These are phyloP conservation scores for Coemansia sp. DNA, from an alignment of 192 early-diverging fungal genomes.

Conservation along the genomic window DNA sequence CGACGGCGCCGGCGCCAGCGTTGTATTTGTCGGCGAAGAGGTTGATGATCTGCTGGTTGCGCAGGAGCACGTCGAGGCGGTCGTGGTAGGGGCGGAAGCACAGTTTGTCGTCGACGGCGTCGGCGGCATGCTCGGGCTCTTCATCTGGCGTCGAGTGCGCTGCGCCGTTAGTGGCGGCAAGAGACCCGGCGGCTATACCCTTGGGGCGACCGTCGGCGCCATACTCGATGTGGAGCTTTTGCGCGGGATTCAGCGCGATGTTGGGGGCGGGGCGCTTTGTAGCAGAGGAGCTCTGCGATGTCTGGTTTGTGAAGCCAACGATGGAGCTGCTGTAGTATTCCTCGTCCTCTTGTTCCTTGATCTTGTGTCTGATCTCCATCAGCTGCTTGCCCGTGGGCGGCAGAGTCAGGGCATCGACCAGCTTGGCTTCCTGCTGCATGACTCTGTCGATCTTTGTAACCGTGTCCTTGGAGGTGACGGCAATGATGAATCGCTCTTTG, in stretches of 20 bases:
- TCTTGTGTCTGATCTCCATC: constrained; percentile 47
- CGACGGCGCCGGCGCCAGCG: constrained; percentile 58
- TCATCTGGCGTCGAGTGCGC: not conserved
- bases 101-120: constrained; percentile 54
- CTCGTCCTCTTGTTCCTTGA: constrained; percentile 50
- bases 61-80: constrained; percentile 62
- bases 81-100: constrained; percentile 68
- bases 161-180: not conserved
- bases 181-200: not conserved
- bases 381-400: constrained; percentile 65
- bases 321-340: constrained; percentile 49
- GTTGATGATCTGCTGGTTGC: constrained; percentile 64
- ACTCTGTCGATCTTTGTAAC: constrained; percentile 58
- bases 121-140: constrained; percentile 6
- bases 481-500: constrained; percentile 60
- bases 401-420: constrained; percentile 56
- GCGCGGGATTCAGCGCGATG: not conserved
- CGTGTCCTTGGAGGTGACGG: constrained; percentile 59
- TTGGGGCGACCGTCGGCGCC: constrained; percentile 4
- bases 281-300: not conserved
- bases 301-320: constrained; percentile 55
- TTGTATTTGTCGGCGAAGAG: constrained; percentile 62
- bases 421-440: constrained; percentile 61
- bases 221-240: not conserved
- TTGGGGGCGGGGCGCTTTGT: not conserved